phyloP scores from a whole-genome alignment of 139 green algal genomes.

The Chlorella vulgaris region DNA sequence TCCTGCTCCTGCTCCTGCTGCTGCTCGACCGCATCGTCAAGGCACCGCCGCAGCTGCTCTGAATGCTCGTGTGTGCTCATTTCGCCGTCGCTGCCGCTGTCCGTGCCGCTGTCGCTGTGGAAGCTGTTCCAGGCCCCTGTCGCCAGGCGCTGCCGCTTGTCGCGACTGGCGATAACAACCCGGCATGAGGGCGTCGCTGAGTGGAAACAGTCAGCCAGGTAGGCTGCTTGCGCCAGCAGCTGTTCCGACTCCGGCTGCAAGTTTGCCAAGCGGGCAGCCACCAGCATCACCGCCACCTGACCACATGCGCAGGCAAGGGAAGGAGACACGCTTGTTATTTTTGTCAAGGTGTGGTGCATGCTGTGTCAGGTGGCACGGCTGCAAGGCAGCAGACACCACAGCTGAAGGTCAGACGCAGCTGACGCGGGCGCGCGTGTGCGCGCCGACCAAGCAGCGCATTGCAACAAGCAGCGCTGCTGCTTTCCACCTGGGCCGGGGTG shows the following conservation, averaged over 20 bases:
- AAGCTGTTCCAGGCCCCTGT: too few relatives aligned
- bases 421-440: too few relatives aligned
- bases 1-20: too few relatives aligned
- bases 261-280: slow-evolving; percentile 9
- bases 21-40: too few relatives aligned
- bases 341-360: too few relatives aligned
- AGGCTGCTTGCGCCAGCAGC: slow-evolving; percentile 10
- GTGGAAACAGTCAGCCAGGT: slow-evolving; percentile 2
- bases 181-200: neutral
- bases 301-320: neutral
- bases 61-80: too few relatives aligned
- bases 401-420: too few relatives aligned
- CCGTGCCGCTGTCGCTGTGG: too few relatives aligned
- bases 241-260: slow-evolving; percentile 3
- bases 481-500: neutral
- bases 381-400: neutral
- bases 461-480: too few relatives aligned
- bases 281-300: neutral
- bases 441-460: too few relatives aligned
- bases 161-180: neutral
- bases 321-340: neutral
- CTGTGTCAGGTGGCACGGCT: neutral
- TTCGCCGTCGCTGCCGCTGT: too few relatives aligned
- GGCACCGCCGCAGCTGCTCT: too few relatives aligned
- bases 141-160: neutral